phyloP scores from a whole-genome alignment of 805 yeast genomes.

The Wickerhamomyces bovis region DNA sequence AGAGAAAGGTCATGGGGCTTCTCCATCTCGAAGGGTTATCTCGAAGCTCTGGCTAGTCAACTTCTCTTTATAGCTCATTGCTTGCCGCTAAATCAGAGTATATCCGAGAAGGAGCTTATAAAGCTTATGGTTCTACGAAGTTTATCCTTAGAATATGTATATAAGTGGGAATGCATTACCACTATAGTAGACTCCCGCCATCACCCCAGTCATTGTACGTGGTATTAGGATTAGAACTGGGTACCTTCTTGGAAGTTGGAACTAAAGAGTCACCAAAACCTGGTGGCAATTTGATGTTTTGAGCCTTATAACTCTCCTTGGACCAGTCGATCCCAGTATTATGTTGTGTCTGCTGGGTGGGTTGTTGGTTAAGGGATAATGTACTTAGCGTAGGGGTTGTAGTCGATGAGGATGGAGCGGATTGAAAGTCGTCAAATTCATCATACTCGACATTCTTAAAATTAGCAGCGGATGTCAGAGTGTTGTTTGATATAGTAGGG shows the following conservation, averaged over 20 bases:
- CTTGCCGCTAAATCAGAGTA: too few species aligned
- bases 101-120: too few species aligned
- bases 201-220: constrained; percentile 7
- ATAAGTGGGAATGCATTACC: neutral
- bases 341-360: neutral
- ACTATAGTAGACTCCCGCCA: constrained; percentile 15
- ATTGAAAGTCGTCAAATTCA: constrained; percentile 21
- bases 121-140: too few species aligned
- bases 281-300: constrained; percentile 30
- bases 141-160: neutral
- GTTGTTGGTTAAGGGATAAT: neutral
- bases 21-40: too few species aligned
- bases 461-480: neutral
- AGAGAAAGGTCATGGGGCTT: too few species aligned
- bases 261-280: constrained; percentile 34
- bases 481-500: neutral
- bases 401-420: constrained; percentile 1
- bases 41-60: too few species aligned
- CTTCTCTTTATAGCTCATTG: too few species aligned
- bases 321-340: constrained; percentile 8
- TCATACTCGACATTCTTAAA: constrained; percentile 6
- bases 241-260: constrained; percentile 25
- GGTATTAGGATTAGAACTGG: neutral
- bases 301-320: constrained; percentile 7
- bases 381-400: neutral